Base-by-base conservation (phyloP, 495 filamentous ascomycete genomes). In the Penicillium macrosclerotiorum region DNA sequence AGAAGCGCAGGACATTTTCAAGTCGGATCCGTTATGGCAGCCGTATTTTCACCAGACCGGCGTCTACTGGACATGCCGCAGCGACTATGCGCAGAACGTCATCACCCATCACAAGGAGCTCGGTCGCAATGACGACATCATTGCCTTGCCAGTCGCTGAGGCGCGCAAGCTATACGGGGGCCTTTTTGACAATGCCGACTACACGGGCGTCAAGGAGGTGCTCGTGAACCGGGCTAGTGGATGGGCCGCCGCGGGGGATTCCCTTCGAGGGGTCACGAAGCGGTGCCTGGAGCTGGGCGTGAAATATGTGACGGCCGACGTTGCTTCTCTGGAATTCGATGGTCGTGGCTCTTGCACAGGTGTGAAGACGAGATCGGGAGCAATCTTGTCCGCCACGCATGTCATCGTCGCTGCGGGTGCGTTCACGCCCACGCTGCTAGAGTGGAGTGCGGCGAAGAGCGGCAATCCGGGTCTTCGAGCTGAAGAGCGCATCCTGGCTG, bases 201-300 rank as follows among this genome's bases (percentile, higher is more conserved):
- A 79, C 32, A 66, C 56, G 0, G 77, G 69, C 4, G 68, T 79
- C 1, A 69, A 73, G 42, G 68, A 77, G 29, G 58, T 72, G 6
- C 57, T 73, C 1, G 48, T 79, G 7, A 84, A 85, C 49, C 60
- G 63, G 18, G 69, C 58, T 8, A 77, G 78, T 63, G 83, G 83
- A 0, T 85, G 79, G 78, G 81, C 76, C 0, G 79, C 77, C n/a
- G 83, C 81, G 1, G 77, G 72, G 27, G 69, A 76, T 33, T 69
- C 75, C 11, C 57, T 85, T 30, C 50, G 60, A 14, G 64, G 61
- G 1, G 64, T 74, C 0, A 77, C 75, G 30, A 59, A 72, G 39
- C 60, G 48, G 31, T 75, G 75, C 22, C 40, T 80, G 2, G 62
- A 67, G 23, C 47, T 68, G 45, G 80, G 83, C 2, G 80, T 84